Evolutionary conservation across 441 rosid species (phyloP).

Genomic region (Kokia cookei): DNA sequence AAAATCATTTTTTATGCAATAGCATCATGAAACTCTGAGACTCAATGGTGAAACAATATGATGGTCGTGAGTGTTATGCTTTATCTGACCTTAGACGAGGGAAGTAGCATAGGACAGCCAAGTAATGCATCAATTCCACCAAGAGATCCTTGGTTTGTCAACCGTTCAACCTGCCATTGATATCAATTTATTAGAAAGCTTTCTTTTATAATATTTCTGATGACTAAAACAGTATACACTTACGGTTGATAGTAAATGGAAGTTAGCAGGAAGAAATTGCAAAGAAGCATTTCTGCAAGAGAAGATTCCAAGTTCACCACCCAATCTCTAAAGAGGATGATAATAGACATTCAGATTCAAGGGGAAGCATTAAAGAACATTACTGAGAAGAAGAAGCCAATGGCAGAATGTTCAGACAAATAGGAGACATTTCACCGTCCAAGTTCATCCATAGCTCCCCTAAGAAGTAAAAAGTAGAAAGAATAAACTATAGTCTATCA

Average conservation of each 20-base stretch:
- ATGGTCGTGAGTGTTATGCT: not conserved
- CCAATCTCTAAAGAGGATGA: constrained; percentile 9
- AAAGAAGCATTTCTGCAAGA: constrained; percentile 50
- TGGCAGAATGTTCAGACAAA: constrained; percentile 76
- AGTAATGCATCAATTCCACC: constrained; percentile 87
- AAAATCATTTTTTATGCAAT: not conserved
- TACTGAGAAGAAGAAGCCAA: constrained; percentile 64
- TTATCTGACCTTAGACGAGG: constrained; percentile 64
- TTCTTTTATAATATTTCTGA: constrained; percentile 14
- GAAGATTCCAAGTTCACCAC: constrained; percentile 22
- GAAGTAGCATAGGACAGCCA: constrained; percentile 88
- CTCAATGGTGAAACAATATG: not conserved
- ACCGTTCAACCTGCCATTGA: constrained; percentile 59
- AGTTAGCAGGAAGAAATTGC: constrained; percentile 75
- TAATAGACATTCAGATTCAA: constrained; percentile 5
- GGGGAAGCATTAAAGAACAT: constrained; percentile 18
- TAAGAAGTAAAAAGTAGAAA: constrained; percentile 28
- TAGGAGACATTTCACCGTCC: constrained; percentile 84
- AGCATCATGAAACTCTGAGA: not conserved
- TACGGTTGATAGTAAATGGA: constrained; percentile 70
- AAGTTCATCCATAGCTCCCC: constrained; percentile 95
- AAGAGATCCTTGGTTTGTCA: constrained; percentile 80
- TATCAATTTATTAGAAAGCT: constrained; percentile 2
- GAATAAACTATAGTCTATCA: constrained; percentile 5
- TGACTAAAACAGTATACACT: constrained; percentile 26